Percentiles rank a stretch among this genome's conserved stretches.
phyloP scores from a whole-genome alignment of 2,329 filamentous ascomycete genomes.

The Emergomyces orientalis region DNA sequence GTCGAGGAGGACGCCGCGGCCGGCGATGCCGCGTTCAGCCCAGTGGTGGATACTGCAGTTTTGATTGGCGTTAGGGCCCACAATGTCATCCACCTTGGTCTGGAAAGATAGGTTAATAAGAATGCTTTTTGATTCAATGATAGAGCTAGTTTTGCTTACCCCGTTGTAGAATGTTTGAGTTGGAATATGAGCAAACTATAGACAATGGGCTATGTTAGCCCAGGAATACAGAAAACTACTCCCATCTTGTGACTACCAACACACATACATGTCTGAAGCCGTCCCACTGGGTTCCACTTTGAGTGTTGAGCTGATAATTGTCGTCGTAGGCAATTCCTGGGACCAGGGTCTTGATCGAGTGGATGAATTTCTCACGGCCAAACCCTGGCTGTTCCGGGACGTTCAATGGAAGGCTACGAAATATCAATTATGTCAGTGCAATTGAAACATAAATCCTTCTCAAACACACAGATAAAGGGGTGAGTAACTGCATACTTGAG shows the following conservation, averaged over 20 bases:
- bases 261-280: conserved; percentile 39
- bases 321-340: conserved; percentile 37
- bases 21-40: conserved; percentile 35
- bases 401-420: conserved; percentile 42
- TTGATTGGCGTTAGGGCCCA: conserved; percentile 26
- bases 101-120: conserved; percentile 12
- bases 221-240: neutral
- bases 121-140: neutral
- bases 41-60: conserved; percentile 38
- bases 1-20: conserved; percentile 36
- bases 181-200: conserved; percentile 31
- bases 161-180: conserved; percentile 36
- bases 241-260: neutral
- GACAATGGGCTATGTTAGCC: conserved; percentile 6
- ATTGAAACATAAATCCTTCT: neutral
- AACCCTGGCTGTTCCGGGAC: conserved; percentile 47
- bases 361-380: conserved; percentile 44
- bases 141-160: conserved; percentile 16
- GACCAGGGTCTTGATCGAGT: conserved; percentile 42
- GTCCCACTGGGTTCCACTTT: conserved; percentile 44
- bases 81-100: conserved; percentile 29
- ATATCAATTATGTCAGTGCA: neutral
- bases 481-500: conserved; percentile 37
- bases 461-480: neutral
- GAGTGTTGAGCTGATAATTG: conserved; percentile 40